Evolutionary conservation across 2,329 filamentous ascomycete genomes (phyloP).

Genomic region (Aspergillus novofumigatus): DNA sequence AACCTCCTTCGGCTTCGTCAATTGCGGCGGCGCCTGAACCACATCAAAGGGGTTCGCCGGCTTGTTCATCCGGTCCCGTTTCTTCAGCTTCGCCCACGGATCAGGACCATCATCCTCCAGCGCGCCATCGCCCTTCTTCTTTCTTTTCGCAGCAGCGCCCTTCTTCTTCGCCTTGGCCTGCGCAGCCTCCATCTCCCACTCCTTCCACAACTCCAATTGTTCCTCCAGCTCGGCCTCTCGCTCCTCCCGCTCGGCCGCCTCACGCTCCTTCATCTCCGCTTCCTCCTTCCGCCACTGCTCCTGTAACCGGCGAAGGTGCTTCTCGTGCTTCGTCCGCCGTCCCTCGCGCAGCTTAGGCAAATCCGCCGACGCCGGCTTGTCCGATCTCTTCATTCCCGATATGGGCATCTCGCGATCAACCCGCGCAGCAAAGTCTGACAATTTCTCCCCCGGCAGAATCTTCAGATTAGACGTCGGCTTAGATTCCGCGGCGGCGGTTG

Average conservation of each 20-base stretch:
- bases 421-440: conserved; percentile 75
- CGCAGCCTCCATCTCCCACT: conserved; percentile 55
- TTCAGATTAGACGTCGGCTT: conserved; percentile 47
- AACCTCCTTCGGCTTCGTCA: conserved; percentile 57
- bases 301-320: conserved; percentile 63
- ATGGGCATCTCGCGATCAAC: conserved; percentile 84
- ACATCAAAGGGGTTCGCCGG: conserved; percentile 46
- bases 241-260: conserved; percentile 71
- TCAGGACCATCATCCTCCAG: conserved; percentile 63
- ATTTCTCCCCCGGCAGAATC: conserved; percentile 77
- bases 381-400: conserved; percentile 61
- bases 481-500: conserved; percentile 1
- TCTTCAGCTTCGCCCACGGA: conserved; percentile 72
- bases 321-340: conserved; percentile 75
- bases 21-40: conserved; percentile 72
- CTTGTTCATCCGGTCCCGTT: conserved; percentile 42
- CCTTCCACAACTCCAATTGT: conserved; percentile 60
- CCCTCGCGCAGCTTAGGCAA: conserved; percentile 46
- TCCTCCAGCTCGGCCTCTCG: conserved; percentile 60
- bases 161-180: conserved; percentile 49
- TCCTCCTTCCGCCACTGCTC: conserved; percentile 55
- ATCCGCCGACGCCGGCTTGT: conserved; percentile 18
- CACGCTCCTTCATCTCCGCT: conserved; percentile 60
- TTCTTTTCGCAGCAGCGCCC: conserved; percentile 39
- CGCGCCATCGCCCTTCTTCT: conserved; percentile 40